Conservation (phyloP, 768 basidiomycete genomes). For the Suillus fuscotomentosus region DNA sequence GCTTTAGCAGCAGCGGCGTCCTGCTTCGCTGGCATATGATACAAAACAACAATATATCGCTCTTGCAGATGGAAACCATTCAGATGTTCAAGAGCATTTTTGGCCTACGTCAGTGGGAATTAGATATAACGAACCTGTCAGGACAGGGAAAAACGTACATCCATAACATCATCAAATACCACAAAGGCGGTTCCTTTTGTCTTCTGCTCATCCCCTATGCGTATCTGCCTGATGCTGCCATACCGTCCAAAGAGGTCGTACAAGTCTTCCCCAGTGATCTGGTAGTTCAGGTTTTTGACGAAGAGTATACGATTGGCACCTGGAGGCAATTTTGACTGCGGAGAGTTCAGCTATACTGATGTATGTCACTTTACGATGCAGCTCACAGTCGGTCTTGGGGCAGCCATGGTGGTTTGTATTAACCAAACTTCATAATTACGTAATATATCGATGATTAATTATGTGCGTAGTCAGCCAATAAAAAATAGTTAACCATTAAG, state of each 20-base stretch:
- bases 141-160: constrained; percentile 49
- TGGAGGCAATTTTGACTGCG: constrained; percentile 82
- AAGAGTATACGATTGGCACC: constrained; percentile 91
- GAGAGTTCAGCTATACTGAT: constrained; percentile 3
- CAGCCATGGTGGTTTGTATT: constrained; percentile 47
- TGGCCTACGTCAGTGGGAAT: constrained; percentile 58
- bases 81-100: constrained; percentile 93
- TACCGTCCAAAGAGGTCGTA: constrained; percentile 98
- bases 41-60: constrained; percentile 96
- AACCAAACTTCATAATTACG: constrained; percentile 1
- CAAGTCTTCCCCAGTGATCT: constrained; percentile 89
- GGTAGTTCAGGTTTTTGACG: constrained; percentile 91
- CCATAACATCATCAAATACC: constrained; percentile 95
- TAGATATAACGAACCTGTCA: background rate
- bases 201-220: constrained; percentile 90
- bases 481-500: too few species aligned
- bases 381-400: constrained; percentile 65
- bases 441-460: background rate
- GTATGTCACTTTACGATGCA: background rate
- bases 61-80: constrained; percentile 99
- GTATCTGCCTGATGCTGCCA: constrained; percentile 93
- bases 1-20: constrained; percentile 92
- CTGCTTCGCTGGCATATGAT: constrained; percentile 97
- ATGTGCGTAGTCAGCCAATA: too few species aligned
- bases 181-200: constrained; percentile 96